Evolutionary conservation across 1,284 basidiomycete genomes (phyloP).

Genomic region (Nidula niveotomentosa): DNA sequence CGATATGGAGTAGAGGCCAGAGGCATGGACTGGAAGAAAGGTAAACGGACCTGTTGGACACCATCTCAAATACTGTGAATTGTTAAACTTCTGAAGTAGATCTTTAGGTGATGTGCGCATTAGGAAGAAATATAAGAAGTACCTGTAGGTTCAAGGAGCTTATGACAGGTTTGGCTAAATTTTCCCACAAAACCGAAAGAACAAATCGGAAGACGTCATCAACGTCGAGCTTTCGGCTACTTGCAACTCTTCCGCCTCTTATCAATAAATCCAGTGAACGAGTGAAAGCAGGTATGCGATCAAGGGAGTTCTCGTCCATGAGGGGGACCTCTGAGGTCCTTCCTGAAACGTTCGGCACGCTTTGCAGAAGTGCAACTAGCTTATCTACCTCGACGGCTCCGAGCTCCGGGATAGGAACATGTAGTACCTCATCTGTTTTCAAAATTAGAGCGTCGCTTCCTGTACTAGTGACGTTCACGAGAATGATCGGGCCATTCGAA

Average conservation of each 20-base stretch:
- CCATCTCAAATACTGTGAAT: conserved; percentile 3
- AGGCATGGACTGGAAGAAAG: conserved; percentile 12
- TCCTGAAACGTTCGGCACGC: too few species aligned
- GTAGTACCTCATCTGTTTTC: neutral
- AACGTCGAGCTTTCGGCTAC: neutral
- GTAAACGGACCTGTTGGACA: conserved; percentile 10
- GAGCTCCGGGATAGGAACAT: neutral
- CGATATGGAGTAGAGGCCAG: conserved; percentile 4
- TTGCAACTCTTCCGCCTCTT: neutral
- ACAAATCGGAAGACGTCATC: neutral
- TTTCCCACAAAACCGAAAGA: neutral
- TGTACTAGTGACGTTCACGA: neutral
- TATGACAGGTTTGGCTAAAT: neutral
- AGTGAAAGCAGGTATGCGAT: neutral
- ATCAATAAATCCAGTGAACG: neutral
- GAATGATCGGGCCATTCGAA: neutral
- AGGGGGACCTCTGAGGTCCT: too few species aligned
- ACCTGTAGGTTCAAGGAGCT: neutral
- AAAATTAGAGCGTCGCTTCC: neutral
- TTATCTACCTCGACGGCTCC: neutral
- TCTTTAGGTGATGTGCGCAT: neutral
- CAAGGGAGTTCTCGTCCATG: too few species aligned
- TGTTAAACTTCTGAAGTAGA: conserved; percentile 1
- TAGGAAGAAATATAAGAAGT: too few species aligned
- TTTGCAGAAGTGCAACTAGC: neutral